Evolutionary conservation across 139 green algal species (phyloP), one percentile per base, ranked within the genome.

Genomic region (Tetradesmus obliquus): DNA sequence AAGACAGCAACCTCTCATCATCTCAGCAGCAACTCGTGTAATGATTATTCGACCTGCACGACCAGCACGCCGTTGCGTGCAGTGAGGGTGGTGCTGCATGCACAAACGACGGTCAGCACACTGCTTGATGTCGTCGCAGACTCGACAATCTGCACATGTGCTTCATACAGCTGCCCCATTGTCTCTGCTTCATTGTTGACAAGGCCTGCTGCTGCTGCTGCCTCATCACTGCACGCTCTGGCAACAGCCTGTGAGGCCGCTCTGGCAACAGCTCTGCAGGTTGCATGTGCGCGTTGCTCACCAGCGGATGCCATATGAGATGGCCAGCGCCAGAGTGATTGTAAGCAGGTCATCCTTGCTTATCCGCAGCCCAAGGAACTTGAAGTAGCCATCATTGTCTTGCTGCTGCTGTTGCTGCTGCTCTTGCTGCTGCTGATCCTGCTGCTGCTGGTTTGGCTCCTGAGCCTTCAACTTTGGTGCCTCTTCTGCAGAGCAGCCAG

Each of bases 291-390:
- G 8, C 57, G 83, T 32, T 53, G 12, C 86, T 32, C 60, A 90
- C 95, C 89, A 95, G 60, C 97, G 93, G 60, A 99, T 98, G 79
- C 93, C 94, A 82, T 98, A 98, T 13, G 98, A 99, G 13, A 99
- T 95, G 3, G 93, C 95, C 4, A 99, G 91, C 9, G 98, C 98
- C 9, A 97, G 89, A 1, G 91, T 91, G 22, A 99, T 96, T 1
- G 98, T 99, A 13, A 97, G 79, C 1, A 98, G 88, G 87, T 99
- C 98, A 55, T 99, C 98, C 58, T 96, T 97, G 89, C 91, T 97
- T 45, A 98, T 94, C 15, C 88, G 91, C 79, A 97, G 62, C 6
- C 94, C 94, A 1, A 94, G 86, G n/a, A 95, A 93, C 6, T 58
- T 51, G 82, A 79, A 53, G 89, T 92, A 87, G 1, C 80, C 89